Evolutionary conservation across 148 eudicot genomes (phyloP).

Genomic region (Suaeda aralocaspica): DNA sequence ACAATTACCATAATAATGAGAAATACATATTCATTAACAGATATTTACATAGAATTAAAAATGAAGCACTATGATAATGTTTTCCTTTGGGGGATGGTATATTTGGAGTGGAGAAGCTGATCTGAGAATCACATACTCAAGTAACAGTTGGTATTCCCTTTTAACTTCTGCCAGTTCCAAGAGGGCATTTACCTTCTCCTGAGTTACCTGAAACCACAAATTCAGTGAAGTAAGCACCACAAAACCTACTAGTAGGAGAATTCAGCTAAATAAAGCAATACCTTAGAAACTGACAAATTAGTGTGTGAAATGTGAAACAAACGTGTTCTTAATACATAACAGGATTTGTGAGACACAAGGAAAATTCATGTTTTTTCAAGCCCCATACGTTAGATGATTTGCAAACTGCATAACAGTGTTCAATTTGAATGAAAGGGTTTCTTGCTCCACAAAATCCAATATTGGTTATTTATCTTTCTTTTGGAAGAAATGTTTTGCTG

Average conservation of each 20-base stretch:
- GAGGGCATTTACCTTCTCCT: constrained; percentile 86
- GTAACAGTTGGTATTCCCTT: constrained; percentile 51
- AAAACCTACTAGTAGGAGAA: neutral
- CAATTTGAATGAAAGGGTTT: neutral
- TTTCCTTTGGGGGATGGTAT: neutral
- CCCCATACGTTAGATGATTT: neutral
- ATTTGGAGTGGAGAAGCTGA: neutral
- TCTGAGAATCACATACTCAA: constrained; percentile 47
- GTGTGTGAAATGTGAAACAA: neutral
- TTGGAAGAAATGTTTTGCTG: neutral
- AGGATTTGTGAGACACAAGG: neutral
- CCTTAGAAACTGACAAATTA: neutral
- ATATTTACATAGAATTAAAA: neutral
- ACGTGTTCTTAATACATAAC: neutral
- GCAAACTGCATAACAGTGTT: neutral
- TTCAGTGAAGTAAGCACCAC: neutral
- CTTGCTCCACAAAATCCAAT: neutral
- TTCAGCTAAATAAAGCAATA: neutral
- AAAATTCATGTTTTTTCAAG: neutral
- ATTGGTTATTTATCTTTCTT: neutral
- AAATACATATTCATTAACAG: neutral
- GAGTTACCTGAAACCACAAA: constrained; percentile 52
- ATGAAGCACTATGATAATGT: neutral
- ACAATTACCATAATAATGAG: too few species aligned
- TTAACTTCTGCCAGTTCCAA: constrained; percentile 82